phyloP scores from a whole-genome alignment of 805 yeast genomes.

The Lipomyces lipofer region DNA sequence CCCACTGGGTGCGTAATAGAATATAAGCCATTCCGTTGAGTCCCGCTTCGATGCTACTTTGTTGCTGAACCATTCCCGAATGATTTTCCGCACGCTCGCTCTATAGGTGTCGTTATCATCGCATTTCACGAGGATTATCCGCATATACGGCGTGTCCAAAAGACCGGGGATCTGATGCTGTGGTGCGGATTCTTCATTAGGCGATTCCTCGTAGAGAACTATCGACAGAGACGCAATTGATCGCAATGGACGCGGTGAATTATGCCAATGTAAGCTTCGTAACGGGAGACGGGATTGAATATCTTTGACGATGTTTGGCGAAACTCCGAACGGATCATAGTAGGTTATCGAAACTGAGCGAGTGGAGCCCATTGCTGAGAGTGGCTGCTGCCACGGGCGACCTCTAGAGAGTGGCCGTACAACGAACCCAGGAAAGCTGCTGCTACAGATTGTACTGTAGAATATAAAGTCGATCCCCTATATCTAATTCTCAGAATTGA shows the following conservation, averaged over 20 bases:
- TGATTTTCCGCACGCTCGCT: conserved; percentile 74
- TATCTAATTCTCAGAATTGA: too few species aligned
- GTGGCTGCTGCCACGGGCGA: too few species aligned
- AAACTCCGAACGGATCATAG: conserved; percentile 73
- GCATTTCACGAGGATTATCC: conserved; percentile 67
- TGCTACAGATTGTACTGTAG: too few species aligned
- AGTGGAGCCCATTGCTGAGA: conserved; percentile 12
- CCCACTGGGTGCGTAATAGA: conserved; percentile 51
- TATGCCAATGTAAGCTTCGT: conserved; percentile 70
- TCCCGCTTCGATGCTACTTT: conserved; percentile 43
- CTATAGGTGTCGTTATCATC: conserved; percentile 73
- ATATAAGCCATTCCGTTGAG: conserved; percentile 62
- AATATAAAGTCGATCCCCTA: too few species aligned
- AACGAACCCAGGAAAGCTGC: too few species aligned
- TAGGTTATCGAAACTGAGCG: conserved; percentile 49
- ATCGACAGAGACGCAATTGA: conserved; percentile 63
- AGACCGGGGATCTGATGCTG: conserved; percentile 45
- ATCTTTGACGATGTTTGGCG: conserved; percentile 43
- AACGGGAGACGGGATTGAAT: conserved; percentile 46
- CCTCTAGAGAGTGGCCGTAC: neutral
- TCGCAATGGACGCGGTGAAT: conserved; percentile 54
- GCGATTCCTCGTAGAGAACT: conserved; percentile 58
- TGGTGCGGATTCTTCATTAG: conserved; percentile 37
- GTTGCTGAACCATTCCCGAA: conserved; percentile 72
- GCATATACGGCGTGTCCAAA: conserved; percentile 55